Conservation (phyloP, 1,139 yeast species). For the Chernovozyma aurita region DNA sequence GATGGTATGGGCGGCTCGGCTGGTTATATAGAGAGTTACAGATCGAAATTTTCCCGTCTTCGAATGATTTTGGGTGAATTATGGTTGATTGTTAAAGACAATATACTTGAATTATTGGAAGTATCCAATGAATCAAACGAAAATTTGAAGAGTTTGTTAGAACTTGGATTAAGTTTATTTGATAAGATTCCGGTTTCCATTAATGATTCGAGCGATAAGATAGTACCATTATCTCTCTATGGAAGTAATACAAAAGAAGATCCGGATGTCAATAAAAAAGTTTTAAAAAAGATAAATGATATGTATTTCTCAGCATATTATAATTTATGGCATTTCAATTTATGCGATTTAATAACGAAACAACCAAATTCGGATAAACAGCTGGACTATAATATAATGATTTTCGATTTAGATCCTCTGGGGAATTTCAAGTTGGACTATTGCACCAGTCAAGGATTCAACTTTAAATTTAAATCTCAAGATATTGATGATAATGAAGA, state of each 20-base stretch:
- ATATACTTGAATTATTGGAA: constrained; percentile 37
- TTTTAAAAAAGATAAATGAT: constrained; percentile 43
- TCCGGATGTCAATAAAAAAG: constrained; percentile 15
- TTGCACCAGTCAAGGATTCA: constrained; percentile 32
- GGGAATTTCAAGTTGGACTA: constrained; percentile 28
- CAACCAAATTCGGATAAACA: constrained; percentile 10
- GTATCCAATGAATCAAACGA: constrained; percentile 8
- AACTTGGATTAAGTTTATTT: constrained; percentile 56
- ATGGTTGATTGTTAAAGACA: constrained; percentile 58
- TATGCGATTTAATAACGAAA: constrained; percentile 46
- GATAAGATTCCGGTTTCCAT: constrained; percentile 59
- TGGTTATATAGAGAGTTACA: constrained; percentile 54
- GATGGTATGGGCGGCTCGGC: constrained; percentile 37
- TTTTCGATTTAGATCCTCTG: constrained; percentile 19
- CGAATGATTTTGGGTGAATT: constrained; percentile 59
- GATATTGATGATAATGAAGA: background rate
- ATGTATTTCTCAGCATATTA: constrained; percentile 60
- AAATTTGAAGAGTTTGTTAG: constrained; percentile 22
- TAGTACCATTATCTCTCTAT: constrained; percentile 35
- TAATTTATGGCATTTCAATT: constrained; percentile 73
- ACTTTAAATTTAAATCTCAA: constrained; percentile 23
- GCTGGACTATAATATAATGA: constrained; percentile 20
- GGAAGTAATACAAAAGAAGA: constrained; percentile 7
- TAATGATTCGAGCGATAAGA: constrained; percentile 35
- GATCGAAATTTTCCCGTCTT: constrained; percentile 57